These are phyloP conservation scores for Pulveroboletus sp. DNA, from an alignment of 768 basidiomycete genomes.

Conservation along the genomic window DNA sequence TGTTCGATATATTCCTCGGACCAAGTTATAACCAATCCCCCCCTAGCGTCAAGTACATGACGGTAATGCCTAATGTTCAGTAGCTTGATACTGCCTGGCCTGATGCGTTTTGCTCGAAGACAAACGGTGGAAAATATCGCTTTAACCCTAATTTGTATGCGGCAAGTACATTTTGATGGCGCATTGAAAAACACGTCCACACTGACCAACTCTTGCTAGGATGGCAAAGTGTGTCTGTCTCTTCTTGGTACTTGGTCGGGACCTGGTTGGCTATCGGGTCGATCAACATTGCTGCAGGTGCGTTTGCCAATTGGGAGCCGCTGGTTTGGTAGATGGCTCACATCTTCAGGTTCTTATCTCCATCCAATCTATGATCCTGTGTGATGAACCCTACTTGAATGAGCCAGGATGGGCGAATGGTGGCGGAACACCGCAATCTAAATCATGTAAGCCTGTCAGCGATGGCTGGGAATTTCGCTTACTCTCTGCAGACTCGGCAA, in stretches of 20 bases:
- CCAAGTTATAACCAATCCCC: slow-evolving; percentile 85
- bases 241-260: slow-evolving; percentile 90
- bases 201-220: slow-evolving; percentile 38
- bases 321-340: not conserved
- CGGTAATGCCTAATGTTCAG: slow-evolving; percentile 28
- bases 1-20: slow-evolving; percentile 93
- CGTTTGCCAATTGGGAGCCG: slow-evolving; percentile 8
- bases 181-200: not conserved
- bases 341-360: slow-evolving; percentile 68
- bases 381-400: slow-evolving; percentile 88
- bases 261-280: slow-evolving; percentile 89
- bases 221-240: slow-evolving; percentile 92
- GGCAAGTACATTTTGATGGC: slow-evolving; percentile 36
- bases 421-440: slow-evolving; percentile 69
- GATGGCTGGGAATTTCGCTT: not conserved
- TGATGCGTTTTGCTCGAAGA: slow-evolving; percentile 37
- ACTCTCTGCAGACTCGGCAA: slow-evolving; percentile 68
- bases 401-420: slow-evolving; percentile 84
- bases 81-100: slow-evolving; percentile 10
- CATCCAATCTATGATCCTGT: slow-evolving; percentile 95
- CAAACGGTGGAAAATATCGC: slow-evolving; percentile 81
- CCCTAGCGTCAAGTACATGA: slow-evolving; percentile 69
- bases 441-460: slow-evolving; percentile 53
- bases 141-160: slow-evolving; percentile 96
- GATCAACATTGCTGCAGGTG: slow-evolving; percentile 84